Conservation (phyloP, 2,329 filamentous ascomycete genomes). For the Fusarium sp. region DNA sequence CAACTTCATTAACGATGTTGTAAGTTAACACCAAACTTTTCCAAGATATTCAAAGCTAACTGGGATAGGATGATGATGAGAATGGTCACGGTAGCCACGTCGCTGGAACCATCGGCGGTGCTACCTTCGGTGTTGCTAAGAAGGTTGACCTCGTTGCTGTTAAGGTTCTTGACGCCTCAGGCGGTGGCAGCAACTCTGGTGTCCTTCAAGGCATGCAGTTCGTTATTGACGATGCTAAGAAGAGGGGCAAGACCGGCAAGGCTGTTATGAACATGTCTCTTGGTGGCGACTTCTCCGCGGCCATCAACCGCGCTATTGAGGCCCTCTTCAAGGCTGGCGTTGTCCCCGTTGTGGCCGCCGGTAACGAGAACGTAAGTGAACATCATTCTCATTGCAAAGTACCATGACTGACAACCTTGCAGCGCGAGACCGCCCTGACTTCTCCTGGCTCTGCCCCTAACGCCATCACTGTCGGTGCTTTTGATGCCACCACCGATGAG, state of each 20-base stretch:
- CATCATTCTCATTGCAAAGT: background rate
- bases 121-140: conserved; percentile 70
- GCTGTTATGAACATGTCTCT: conserved; percentile 75
- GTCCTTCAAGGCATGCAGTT: conserved; percentile 72
- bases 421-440: conserved; percentile 62
- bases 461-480: conserved; percentile 71
- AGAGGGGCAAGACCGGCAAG: conserved; percentile 61
- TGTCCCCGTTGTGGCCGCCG: conserved; percentile 71
- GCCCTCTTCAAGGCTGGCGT: conserved; percentile 63
- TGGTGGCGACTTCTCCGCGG: conserved; percentile 62
- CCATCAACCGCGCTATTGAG: conserved; percentile 69
- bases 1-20: conserved; percentile 64
- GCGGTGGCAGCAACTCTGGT: conserved; percentile 54
- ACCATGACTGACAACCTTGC: conserved; percentile 23
- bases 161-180: conserved; percentile 69
- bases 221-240: conserved; percentile 61
- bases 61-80: conserved; percentile 62
- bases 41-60: conserved; percentile 3
- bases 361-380: conserved; percentile 64
- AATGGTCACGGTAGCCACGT: conserved; percentile 76
- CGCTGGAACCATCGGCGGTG: conserved; percentile 71
- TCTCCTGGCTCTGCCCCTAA: conserved; percentile 68
- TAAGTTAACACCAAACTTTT: conserved; percentile 50
- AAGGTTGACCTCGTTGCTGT: conserved; percentile 64
- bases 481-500: conserved; percentile 64